These are phyloP conservation scores for Eimeria praecox DNA, from an alignment of 169 alveolate genomes.

Conservation along the genomic window DNA sequence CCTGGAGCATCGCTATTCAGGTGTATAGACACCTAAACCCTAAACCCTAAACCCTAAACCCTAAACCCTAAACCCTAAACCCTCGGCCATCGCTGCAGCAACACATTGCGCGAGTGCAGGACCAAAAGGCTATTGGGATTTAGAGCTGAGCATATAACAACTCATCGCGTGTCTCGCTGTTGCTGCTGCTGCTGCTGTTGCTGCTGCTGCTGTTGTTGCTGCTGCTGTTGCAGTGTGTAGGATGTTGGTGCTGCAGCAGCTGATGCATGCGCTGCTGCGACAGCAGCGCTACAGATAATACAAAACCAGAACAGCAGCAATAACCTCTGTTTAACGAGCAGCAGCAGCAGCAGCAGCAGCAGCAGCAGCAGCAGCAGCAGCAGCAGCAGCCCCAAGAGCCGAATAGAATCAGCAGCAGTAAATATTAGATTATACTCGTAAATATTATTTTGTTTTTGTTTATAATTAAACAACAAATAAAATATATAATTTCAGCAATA, in stretches of 20 bases:
- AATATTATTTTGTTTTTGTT: not conserved
- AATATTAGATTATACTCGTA: not conserved
- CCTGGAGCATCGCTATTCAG: constrained; percentile 16
- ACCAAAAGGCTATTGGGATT: not conserved
- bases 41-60: constrained; percentile 31
- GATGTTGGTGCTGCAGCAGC: constrained; percentile 1
- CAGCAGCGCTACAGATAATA: not conserved
- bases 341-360: constrained; percentile 44
- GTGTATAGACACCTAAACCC: not conserved
- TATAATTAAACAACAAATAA: not conserved
- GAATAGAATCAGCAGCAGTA: not conserved
- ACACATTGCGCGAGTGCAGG: not conserved
- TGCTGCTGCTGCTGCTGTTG: constrained; percentile 53
- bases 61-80: constrained; percentile 48
- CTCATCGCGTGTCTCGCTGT: not conserved
- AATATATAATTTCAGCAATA: not conserved
- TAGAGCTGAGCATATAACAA: not conserved
- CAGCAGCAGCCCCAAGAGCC: constrained; percentile 9
- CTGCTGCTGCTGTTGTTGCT: constrained; percentile 25
- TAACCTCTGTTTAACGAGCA: not conserved
- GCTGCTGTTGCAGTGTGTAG: not conserved
- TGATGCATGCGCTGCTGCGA: not conserved
- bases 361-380: constrained; percentile 16
- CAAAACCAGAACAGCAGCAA: not conserved
- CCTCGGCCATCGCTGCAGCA: not conserved